Conservation (phyloP, 2,329 filamentous ascomycete species). For the Colletotrichum lupini region DNA sequence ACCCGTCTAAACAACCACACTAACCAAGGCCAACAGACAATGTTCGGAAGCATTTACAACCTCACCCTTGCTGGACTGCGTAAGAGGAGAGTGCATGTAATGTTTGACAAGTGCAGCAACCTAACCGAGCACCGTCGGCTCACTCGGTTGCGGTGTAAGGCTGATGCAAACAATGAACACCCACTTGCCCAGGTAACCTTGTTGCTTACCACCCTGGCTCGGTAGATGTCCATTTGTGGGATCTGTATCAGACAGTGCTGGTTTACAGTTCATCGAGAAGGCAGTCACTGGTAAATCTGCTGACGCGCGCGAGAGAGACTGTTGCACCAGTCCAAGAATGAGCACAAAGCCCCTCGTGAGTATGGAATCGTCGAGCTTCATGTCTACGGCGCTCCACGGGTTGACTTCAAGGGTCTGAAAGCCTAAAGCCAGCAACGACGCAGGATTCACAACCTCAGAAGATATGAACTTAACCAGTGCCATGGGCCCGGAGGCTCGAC, state of each 20-base stretch:
- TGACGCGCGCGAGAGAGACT: background rate
- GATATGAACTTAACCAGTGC: background rate
- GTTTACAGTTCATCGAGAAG: background rate
- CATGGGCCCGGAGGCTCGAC: background rate
- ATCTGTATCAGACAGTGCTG: background rate
- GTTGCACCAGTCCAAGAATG: background rate
- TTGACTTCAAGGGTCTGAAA: background rate
- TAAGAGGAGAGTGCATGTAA: background rate
- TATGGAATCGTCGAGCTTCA: background rate
- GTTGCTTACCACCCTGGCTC: background rate
- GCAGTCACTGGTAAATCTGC: background rate
- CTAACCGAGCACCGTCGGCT: background rate
- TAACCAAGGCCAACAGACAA: background rate
- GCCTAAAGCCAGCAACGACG: background rate
- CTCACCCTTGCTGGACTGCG: background rate
- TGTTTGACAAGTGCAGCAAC: background rate
- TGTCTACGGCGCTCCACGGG: background rate
- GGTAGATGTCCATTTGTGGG: background rate
- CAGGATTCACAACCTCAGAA: background rate
- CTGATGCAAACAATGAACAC: constrained; percentile 11
- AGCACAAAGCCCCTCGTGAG: background rate
- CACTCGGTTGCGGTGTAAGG: constrained; percentile 2
- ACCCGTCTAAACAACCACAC: background rate
- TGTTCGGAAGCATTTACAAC: background rate
- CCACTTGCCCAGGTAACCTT: constrained; percentile 1